A percentile compares a stretch with the other conserved stretches of the same genome.
Conservation (phyloP, 2,329 filamentous ascomycete genomes). For the Fusarium brachygibbosum region DNA sequence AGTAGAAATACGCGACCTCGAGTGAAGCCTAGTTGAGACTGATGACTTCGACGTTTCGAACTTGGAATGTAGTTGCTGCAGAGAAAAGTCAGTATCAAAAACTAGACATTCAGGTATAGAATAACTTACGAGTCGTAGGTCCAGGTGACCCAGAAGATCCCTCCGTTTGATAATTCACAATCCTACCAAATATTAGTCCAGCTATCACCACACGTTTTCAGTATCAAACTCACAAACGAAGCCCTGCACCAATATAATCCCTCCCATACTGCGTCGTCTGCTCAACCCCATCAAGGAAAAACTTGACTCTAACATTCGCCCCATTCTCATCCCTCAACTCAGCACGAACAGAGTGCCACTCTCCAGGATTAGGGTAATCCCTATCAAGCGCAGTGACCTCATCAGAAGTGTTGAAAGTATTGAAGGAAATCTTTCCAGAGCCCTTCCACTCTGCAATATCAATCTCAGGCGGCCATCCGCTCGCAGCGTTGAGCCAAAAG, state of each 20-base stretch:
- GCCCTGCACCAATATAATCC: slow-evolving; percentile 32
- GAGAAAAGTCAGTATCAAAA: background rate
- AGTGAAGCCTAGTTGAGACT: slow-evolving; percentile 29
- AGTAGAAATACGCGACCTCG: too few species aligned
- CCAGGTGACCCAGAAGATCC: slow-evolving; percentile 36
- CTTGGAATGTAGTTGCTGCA: slow-evolving; percentile 27
- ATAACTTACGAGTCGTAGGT: slow-evolving; percentile 19
- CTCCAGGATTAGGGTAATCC: slow-evolving; percentile 25
- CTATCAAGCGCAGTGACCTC: slow-evolving; percentile 31
- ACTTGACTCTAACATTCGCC: slow-evolving; percentile 36
- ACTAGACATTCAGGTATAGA: accelerated
- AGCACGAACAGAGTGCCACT: slow-evolving; percentile 39
- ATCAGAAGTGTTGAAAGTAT: slow-evolving; percentile 37
- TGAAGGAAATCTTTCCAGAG: slow-evolving; percentile 38
- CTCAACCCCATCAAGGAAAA: slow-evolving; percentile 35
- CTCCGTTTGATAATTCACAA: slow-evolving; percentile 39
- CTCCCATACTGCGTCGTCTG: slow-evolving; percentile 37
- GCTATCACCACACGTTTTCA: too few species aligned
- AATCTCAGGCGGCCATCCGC: slow-evolving; percentile 38
- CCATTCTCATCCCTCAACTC: slow-evolving; percentile 40
- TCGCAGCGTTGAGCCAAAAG: slow-evolving; percentile 41
- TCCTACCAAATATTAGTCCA: slow-evolving; percentile 1
- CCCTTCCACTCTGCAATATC: slow-evolving; percentile 42
- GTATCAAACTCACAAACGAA: slow-evolving; percentile 28
- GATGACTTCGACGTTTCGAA: slow-evolving; percentile 35